Evolutionary conservation across 2,329 filamentous ascomycete species (phyloP), one percentile per base, ranked within the genome.

Genomic region (Aspergillus piperis): DNA sequence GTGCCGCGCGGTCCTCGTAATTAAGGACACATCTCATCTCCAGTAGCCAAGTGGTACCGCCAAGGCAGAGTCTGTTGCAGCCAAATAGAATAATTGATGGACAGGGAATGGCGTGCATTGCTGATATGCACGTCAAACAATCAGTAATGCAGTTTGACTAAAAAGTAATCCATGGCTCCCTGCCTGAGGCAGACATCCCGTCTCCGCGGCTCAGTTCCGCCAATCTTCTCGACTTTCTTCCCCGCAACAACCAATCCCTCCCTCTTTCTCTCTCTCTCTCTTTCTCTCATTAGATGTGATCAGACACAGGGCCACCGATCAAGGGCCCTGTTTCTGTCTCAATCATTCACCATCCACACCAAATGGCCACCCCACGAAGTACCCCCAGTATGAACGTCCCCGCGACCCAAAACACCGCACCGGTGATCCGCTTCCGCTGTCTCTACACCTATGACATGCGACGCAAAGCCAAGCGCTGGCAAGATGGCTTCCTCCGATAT

Each of bases 401-500:
- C 44, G 77, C 79, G 30, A 83, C 83, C 13, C 84, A 87, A 67
- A 87, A 85, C 68, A 89, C 88, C 19, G 91, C 92, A 2, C 82
- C 85, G 0, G 92, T 97, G 41, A 81, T 90, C 71, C 92, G 96
- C 71, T 96, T 89, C 75, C 84, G 86, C 63, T 97, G 93, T 74
- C 86, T 97, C 4, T 97, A 91, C 76, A 96, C 92, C 2, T 87
- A 91, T 72, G 93, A 97, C 72, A 75, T 96, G 44, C 87, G 88
- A 54, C 87, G 91, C 58, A 97, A 97, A 78, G 88, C 91, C 68
- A 97, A 97, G 74, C 83, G 91, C 62, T 97, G 93, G 93, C 91
- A 96, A 70, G 93, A 97, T 88, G 93, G 94, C 38, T 87, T 87
- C 54, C 84, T 97, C 62, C 90, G 89, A 65, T 96, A 89, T 65